Conservation (phyloP, 2,329 filamentous ascomycete genomes). For the Botrytis aclada region DNA sequence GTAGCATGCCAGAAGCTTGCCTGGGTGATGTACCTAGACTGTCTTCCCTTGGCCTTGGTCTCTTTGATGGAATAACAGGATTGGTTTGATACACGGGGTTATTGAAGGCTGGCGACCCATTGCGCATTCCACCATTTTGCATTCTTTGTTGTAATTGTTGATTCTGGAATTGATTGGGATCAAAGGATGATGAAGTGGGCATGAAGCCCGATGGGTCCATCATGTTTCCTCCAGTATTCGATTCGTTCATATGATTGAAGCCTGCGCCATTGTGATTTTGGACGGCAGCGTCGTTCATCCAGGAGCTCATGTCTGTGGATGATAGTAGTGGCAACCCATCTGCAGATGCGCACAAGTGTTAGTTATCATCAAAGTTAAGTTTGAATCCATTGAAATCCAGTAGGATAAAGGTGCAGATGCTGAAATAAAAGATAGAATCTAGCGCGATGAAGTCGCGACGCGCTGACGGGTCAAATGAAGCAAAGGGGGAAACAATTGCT, state of each 20-base stretch:
- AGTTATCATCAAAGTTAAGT: constrained; percentile 30
- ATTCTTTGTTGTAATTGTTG: constrained; percentile 54
- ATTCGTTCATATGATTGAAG: constrained; percentile 60
- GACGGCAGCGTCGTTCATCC: constrained; percentile 67
- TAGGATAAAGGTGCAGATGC: constrained; percentile 12
- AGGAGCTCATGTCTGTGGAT: constrained; percentile 63
- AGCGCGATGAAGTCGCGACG: constrained; percentile 19
- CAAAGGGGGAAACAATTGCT: constrained; percentile 24
- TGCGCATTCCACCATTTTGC: constrained; percentile 82
- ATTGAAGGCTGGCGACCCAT: constrained; percentile 74
- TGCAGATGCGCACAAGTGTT: constrained; percentile 32
- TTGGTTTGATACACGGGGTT: constrained; percentile 80
- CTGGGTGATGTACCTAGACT: constrained; percentile 79
- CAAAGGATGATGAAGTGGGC: constrained; percentile 58
- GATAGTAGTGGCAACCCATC: constrained; percentile 41
- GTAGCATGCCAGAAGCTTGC: constrained; percentile 69
- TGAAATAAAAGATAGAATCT: constrained; percentile 14
- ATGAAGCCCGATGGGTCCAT: constrained; percentile 66
- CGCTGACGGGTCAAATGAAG: constrained; percentile 19
- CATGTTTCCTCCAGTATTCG: constrained; percentile 55
- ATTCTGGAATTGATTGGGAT: constrained; percentile 50
- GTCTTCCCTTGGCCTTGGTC: constrained; percentile 77
- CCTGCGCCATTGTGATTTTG: constrained; percentile 68
- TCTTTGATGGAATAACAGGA: constrained; percentile 84
- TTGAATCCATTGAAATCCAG: constrained; percentile 15